Base-by-base conservation (phyloP, 2,329 filamentous ascomycete species). In the Chaetomiaceae sp. region DNA sequence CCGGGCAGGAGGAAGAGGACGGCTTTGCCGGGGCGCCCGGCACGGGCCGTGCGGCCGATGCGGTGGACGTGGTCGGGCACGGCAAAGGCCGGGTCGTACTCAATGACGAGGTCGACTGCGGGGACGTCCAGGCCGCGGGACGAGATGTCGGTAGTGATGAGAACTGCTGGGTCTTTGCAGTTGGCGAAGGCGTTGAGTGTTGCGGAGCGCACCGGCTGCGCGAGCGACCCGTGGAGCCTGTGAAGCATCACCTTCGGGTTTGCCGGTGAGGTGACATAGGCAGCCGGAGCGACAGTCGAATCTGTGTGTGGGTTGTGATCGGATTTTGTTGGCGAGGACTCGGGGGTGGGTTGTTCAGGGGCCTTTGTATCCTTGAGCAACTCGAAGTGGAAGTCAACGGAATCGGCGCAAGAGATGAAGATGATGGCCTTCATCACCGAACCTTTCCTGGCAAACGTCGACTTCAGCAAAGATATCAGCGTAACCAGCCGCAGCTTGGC, bases 371-470 rank as follows among this genome's bases (percentile, higher is more conserved):
- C 70, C 39, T 76, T 85, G 53, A 99, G 81, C 3, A 96, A 74
- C 56, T 95, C 88, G 68, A 91, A 97, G 69, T 97, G 92, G 64
- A 96, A 99, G 68, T 99, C 91, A 55, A 97, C 94, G 1, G 90
- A 94, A 68, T 99, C 94, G 19, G 94, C 91, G 65, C 94, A 99
- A 11, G 92, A 96, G 45, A 99, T 88, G 72, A 99, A 99, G 33
- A 99, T 79, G 56, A 99, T 96, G 20, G 88, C 89, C 71, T 99
- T 97, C 89, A 95, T 96, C 17, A 95, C 88, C 1, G 89, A 90
- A 0, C 91, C 92, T 69, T 88, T 89, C 17, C 91, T 82, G 53
- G 89, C 85, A 69, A 99, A 97, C 0, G 91, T 85, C 17, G 90
- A 85, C 67, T 92, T 95, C 53, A 99, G 76, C 29, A 91, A 81